A percentile compares a stretch with the other conserved stretches of the same genome.
phyloP scores from a whole-genome alignment of 1,284 basidiomycete genomes.

The Cystobasidium slooffiae region DNA sequence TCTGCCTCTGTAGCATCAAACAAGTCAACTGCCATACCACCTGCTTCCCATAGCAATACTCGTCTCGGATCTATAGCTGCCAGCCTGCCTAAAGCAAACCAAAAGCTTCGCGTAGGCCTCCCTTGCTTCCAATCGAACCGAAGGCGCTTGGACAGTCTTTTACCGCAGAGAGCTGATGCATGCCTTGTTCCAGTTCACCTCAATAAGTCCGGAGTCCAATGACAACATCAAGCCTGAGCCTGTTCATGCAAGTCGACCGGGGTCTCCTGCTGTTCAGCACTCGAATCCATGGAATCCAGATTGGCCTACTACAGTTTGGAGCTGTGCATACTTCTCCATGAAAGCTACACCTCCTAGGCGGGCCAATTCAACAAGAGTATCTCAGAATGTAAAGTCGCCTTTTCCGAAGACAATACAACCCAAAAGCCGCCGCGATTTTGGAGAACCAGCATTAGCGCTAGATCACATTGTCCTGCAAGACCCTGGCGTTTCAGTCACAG shows the following conservation, averaged over 20 bases:
- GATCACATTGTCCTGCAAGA: conserved; percentile 4
- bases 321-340: conserved; percentile 25
- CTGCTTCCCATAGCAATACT: background rate
- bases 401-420: conserved; percentile 1
- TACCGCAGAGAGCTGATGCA: background rate
- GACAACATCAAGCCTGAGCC: background rate
- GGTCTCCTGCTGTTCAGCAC: background rate
- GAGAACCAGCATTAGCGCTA: background rate
- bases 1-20: background rate
- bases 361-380: background rate
- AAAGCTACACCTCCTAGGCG: conserved; percentile 1
- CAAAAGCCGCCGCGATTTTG: conserved; percentile 4
- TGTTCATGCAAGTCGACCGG: background rate
- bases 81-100: background rate
- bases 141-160: conserved; percentile 10
- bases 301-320: conserved; percentile 14
- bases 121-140: background rate
- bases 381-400: background rate
- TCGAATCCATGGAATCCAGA: background rate
- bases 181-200: conserved; percentile 4
- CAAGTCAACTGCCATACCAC: background rate
- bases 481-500: background rate
- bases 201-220: conserved; percentile 3
- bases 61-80: background rate
- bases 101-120: background rate